These are phyloP conservation scores for Wallacemonas sp. DNA, from an alignment of 208 protist species.

Conservation along the genomic window DNA sequence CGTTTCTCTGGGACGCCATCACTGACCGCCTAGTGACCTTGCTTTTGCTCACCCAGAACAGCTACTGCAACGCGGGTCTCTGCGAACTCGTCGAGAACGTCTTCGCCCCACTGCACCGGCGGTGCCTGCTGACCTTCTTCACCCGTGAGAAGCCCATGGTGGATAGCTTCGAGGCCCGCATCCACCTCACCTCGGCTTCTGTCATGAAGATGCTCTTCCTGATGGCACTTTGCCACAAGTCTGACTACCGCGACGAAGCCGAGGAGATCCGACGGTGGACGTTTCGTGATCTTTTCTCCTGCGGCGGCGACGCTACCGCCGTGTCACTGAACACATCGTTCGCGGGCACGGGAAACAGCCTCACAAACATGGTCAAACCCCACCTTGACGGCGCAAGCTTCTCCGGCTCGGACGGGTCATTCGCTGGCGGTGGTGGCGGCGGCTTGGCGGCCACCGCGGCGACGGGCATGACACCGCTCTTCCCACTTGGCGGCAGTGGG, in stretches of 20 bases:
- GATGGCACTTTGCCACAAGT: conserved; percentile 47
- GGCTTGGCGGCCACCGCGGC: no score
- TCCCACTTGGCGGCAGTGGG: background rate
- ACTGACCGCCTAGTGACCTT: conserved; percentile 37
- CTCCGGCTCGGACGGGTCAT: background rate
- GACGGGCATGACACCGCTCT: background rate
- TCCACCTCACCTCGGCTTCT: conserved; percentile 33
- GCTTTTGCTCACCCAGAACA: conserved; percentile 45
- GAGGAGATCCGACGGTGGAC: conserved; percentile 39
- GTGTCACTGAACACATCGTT: background rate
- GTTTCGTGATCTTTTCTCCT: conserved; percentile 9
- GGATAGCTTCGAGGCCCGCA: conserved; percentile 38
- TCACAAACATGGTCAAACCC: background rate
- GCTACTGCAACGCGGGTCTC: conserved; percentile 41
- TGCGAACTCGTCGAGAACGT: conserved; percentile 43
- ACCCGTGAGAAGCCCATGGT: conserved; percentile 38
- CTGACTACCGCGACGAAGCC: conserved; percentile 33
- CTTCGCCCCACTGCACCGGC: conserved; percentile 40
- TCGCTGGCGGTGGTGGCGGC: background rate
- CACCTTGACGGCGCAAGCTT: background rate
- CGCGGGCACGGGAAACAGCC: background rate
- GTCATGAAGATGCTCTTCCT: conserved; percentile 54
- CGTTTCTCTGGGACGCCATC: conserved; percentile 56
- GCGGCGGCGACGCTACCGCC: background rate
- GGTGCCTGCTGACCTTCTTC: conserved; percentile 48